These are phyloP conservation scores for Gloeostereum incarnatum DNA, from an alignment of 768 basidiomycete genomes.

Conservation along the genomic window DNA sequence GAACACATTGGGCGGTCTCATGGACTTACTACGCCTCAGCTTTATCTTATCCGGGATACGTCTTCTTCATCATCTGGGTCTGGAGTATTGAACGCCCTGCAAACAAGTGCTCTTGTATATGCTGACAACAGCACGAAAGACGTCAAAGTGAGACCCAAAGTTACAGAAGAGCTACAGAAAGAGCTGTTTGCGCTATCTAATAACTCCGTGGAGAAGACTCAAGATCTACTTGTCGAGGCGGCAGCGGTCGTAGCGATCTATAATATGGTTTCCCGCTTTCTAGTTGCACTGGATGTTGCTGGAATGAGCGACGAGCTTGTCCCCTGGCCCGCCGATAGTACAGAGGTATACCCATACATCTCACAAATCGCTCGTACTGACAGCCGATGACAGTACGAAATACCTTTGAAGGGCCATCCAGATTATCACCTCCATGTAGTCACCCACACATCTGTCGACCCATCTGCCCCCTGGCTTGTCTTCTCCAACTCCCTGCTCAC, in stretches of 20 bases:
- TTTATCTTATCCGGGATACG: conserved; percentile 44
- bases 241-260: conserved; percentile 44
- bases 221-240: conserved; percentile 47
- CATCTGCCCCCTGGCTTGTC: conserved; percentile 38
- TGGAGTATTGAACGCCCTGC: conserved; percentile 33
- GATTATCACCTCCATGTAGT: conserved; percentile 24
- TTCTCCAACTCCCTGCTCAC: conserved; percentile 44
- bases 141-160: conserved; percentile 30
- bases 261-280: conserved; percentile 65
- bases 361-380: not conserved
- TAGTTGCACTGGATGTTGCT: conserved; percentile 51
- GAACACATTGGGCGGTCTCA: conserved; percentile 37
- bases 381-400: not conserved
- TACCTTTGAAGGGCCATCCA: not conserved
- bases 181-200: conserved; percentile 20
- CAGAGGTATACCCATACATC: conserved; percentile 22
- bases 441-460: conserved; percentile 25
- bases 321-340: conserved; percentile 39
- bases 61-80: conserved; percentile 25
- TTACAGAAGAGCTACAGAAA: conserved; percentile 29
- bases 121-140: conserved; percentile 49
- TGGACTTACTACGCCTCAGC: conserved; percentile 44
- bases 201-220: conserved; percentile 14
- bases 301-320: conserved; percentile 36
- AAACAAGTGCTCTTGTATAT: conserved; percentile 44